Percentiles rank a stretch among this genome's conserved stretches.
Conservation (phyloP, 192 early-diverging fungal genomes). For the Nowakowskiella sp. region DNA sequence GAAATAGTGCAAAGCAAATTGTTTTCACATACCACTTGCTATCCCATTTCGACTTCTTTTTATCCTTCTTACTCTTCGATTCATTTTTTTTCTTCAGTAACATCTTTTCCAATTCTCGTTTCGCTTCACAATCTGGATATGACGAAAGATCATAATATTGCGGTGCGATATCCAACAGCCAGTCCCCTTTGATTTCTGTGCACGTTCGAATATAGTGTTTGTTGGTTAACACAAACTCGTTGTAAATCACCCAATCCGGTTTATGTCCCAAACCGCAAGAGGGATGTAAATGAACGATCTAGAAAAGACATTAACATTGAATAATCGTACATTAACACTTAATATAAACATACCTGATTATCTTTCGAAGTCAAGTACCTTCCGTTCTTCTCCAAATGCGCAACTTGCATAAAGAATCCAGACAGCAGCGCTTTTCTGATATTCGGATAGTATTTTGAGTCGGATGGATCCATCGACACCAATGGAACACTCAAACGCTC, state of each 20-base stretch:
- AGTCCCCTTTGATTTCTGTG: conserved; percentile 78
- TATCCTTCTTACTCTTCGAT: conserved; percentile 32
- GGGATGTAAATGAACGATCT: conserved; percentile 84
- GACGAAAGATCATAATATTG: conserved; percentile 82
- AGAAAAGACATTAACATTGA: not conserved
- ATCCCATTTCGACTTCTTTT: too few species aligned
- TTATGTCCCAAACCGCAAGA: conserved; percentile 80
- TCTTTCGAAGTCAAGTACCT: conserved; percentile 94
- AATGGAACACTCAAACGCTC: conserved; percentile 61
- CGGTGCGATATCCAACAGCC: conserved; percentile 64
- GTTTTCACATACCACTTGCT: too few species aligned
- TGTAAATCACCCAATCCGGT: conserved; percentile 99
- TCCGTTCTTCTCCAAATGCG: conserved; percentile 74
- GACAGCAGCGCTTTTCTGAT: conserved; percentile 83
- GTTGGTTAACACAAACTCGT: conserved; percentile 96
- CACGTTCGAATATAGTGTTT: conserved; percentile 94
- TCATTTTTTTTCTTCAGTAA: conserved; percentile 48
- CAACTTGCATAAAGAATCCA: conserved; percentile 99
- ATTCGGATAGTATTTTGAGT: conserved; percentile 72
- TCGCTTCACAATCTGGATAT: conserved; percentile 90
- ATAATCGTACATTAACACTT: conserved; percentile 5
- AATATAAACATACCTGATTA: conserved; percentile 61
- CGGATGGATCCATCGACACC: conserved; percentile 58
- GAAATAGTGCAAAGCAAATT: too few species aligned
- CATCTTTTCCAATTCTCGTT: conserved; percentile 70